Percentiles rank a stretch among this genome's conserved stretches.
Conservation (phyloP, 176 grass and related monocot genomes). For the Leersia perrieri region DNA sequence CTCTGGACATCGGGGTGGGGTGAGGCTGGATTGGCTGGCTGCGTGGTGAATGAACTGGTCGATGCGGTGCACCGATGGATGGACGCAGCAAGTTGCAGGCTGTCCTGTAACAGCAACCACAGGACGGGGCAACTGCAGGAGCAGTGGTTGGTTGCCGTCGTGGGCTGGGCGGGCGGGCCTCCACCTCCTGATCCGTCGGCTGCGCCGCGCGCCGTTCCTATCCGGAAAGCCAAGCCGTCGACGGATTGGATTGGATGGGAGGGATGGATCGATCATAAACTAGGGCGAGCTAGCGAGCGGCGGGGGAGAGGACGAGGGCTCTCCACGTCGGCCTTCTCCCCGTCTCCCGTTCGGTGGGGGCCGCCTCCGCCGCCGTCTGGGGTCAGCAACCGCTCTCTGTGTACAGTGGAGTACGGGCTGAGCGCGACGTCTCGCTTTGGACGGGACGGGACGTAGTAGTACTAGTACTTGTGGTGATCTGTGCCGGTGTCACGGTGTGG, state of each 20-base stretch:
- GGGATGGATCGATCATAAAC: background rate
- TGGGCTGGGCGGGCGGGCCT: background rate
- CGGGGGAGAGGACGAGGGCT: slow-evolving; percentile 15
- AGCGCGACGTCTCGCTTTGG: background rate
- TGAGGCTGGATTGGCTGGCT: too few species aligned
- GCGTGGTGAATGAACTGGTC: too few species aligned
- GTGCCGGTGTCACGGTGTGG: background rate
- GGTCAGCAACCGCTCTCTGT: slow-evolving; percentile 5
- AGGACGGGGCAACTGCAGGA: background rate
- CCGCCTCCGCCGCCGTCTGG: background rate
- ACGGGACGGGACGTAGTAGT: background rate
- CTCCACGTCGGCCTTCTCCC: slow-evolving; percentile 44
- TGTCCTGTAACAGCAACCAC: background rate
- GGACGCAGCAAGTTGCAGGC: too few species aligned
- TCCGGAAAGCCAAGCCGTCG: background rate
- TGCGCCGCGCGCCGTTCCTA: background rate
- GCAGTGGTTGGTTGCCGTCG: background rate
- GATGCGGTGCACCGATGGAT: too few species aligned
- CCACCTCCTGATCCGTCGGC: background rate
- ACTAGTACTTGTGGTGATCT: background rate
- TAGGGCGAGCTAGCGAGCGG: background rate
- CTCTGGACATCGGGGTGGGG: too few species aligned
- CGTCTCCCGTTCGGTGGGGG: background rate
- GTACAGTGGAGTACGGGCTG: background rate
- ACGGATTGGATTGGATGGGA: background rate